Evolutionary conservation across 2,329 filamentous ascomycete genomes (phyloP).

Genomic region (Colletotrichum noveboracense): DNA sequence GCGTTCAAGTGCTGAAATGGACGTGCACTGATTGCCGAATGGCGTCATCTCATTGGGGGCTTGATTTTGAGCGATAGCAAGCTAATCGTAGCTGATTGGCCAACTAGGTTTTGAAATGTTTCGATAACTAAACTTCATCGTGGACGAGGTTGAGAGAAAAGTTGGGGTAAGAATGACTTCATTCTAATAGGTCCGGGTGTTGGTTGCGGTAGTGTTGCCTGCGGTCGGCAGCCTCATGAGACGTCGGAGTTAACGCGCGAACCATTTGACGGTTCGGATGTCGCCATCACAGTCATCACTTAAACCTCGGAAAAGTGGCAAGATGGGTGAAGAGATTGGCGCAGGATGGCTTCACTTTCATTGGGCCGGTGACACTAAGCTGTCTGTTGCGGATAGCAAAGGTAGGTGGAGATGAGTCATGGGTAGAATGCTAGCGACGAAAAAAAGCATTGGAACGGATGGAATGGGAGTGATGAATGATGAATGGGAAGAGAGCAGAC

Average conservation of each 20-base stretch:
- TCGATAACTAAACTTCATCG: not conserved
- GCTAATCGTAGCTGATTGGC: constrained; percentile 1
- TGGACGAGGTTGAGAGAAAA: not conserved
- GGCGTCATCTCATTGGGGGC: not conserved
- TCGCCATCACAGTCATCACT: not conserved
- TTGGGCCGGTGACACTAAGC: not conserved
- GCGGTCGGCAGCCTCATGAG: not conserved
- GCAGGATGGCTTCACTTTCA: not conserved
- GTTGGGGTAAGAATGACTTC: constrained; percentile 17
- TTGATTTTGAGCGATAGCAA: not conserved
- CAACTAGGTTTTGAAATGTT: not conserved
- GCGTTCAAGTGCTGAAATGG: not conserved
- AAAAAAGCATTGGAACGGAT: not conserved
- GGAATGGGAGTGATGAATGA: not conserved
- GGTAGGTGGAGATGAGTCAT: constrained; percentile 7
- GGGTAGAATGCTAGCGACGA: not conserved
- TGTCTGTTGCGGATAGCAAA: not conserved
- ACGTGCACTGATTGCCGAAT: not conserved
- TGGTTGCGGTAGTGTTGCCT: not conserved
- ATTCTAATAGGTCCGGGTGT: not conserved
- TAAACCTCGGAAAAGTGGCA: not conserved
- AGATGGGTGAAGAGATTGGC: not conserved
- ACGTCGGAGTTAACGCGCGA: not conserved
- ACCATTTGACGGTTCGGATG: not conserved
- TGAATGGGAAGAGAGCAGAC: not conserved